Percentiles rank a stretch among this genome's conserved stretches.
Conservation (phyloP, 768 basidiomycete genomes). For the Mycena floridula region DNA sequence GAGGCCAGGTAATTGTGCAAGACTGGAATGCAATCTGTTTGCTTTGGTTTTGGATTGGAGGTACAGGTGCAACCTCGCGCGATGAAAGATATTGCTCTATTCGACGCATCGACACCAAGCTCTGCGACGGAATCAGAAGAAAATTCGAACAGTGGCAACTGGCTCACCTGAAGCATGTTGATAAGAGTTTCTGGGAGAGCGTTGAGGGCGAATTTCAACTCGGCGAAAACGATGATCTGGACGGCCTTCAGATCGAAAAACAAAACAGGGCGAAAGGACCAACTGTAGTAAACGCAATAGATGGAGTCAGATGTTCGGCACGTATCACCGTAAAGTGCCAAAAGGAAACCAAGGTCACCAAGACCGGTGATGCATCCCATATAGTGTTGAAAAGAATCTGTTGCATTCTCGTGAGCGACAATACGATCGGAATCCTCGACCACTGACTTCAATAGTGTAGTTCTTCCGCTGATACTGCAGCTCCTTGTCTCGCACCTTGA, state of each 20-base stretch:
- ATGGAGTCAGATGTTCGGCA: conserved; percentile 65
- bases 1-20: conserved; percentile 89
- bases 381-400: background rate
- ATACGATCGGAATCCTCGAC: background rate
- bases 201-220: conserved; percentile 84
- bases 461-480: conserved; percentile 80
- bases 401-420: background rate
- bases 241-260: conserved; percentile 33
- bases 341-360: conserved; percentile 57
- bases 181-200: conserved; percentile 89
- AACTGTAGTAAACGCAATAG: conserved; percentile 75
- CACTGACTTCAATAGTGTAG: conserved; percentile 72
- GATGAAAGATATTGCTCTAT: conserved; percentile 85
- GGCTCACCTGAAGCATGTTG: conserved; percentile 70
- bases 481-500: conserved; percentile 73
- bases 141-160: background rate
- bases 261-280: conserved; percentile 42
- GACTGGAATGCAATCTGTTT: conserved; percentile 69
- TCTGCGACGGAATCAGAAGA: conserved; percentile 29
- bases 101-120: conserved; percentile 78
- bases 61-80: conserved; percentile 63
- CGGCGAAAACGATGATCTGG: conserved; percentile 58
- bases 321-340: conserved; percentile 74
- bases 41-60: conserved; percentile 50
- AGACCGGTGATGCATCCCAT: conserved; percentile 37